phyloP scores from a whole-genome alignment of 2,329 filamentous ascomycete genomes.

The Aspergillus costaricaensis region DNA sequence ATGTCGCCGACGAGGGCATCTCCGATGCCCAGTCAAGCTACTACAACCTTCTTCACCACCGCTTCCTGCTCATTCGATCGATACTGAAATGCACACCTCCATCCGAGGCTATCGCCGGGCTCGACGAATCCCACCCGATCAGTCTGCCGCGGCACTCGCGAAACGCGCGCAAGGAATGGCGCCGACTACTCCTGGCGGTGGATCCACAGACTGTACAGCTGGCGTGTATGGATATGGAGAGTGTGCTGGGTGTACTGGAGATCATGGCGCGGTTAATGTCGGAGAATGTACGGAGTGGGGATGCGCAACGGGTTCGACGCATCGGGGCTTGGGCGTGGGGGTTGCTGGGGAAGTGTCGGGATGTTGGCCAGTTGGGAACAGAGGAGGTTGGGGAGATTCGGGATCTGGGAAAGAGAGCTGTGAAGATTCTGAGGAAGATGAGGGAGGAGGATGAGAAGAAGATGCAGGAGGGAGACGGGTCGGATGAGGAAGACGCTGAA shows the following conservation, averaged over 20 bases:
- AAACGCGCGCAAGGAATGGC: constrained; percentile 60
- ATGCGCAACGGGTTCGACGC: constrained; percentile 61
- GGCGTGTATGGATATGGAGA: constrained; percentile 59
- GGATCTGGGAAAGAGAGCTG: constrained; percentile 76
- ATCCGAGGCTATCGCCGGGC: constrained; percentile 51
- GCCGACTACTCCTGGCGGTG: constrained; percentile 38
- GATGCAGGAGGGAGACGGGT: constrained; percentile 29
- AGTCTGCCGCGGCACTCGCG: constrained; percentile 57
- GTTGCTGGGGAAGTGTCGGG: constrained; percentile 72
- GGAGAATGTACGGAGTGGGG: constrained; percentile 63
- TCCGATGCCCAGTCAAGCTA: constrained; percentile 65
- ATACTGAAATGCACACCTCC: constrained; percentile 62
- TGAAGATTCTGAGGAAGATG: constrained; percentile 49
- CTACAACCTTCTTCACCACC: constrained; percentile 64
- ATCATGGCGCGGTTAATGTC: constrained; percentile 60
- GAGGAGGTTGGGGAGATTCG: constrained; percentile 74
- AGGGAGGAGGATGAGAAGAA: constrained; percentile 45
- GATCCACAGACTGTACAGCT: constrained; percentile 54
- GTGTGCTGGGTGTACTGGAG: constrained; percentile 66
- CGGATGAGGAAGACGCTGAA: constrained; percentile 25
- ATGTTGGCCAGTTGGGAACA: constrained; percentile 72
- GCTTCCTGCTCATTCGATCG: constrained; percentile 66
- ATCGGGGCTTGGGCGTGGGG: constrained; percentile 86
- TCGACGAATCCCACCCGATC: constrained; percentile 56
- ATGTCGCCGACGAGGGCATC: constrained; percentile 28